Base-by-base conservation (phyloP, 495 filamentous ascomycete species). In the Penicillium cataractarum region DNA sequence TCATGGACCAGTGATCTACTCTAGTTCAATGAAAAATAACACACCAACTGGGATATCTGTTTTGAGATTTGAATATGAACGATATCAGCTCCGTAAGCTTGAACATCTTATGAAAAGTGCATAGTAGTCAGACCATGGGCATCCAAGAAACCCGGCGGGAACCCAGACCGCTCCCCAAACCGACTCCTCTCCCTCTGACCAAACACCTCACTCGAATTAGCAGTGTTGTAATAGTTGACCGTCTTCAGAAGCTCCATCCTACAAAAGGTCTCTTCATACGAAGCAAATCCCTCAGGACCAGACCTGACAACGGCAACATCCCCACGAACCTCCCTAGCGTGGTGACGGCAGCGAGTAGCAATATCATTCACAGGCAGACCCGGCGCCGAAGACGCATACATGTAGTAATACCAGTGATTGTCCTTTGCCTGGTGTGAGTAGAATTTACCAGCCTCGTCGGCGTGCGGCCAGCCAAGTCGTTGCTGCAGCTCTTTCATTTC, bases 371-470 rank as follows among this genome's bases (percentile, higher is more conserved):
- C 1, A 33, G 49, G 49, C 1, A 42, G 24, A 27, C 13, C 17
- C 0, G 0, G 6, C 4, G 24, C 46, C 46, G 46, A 49, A 27
- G 46, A 49, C 4, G 7, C 10, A 24, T 49, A 49, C 46, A 26
- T 49, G 2, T 60, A 60, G 58, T 60, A 60, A 65, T 73, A 37
- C 63, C 61, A 65, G 3, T 50, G 31, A 50, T 64, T 55, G 3
- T 39, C 52, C 6, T 57, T 39, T 15, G 9, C 21, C 19, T 55
- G 26, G 21, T 69, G 63, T 3, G 55, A 53, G 51, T 69, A 71
- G 57, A 71, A 69, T 40, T 64, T 68, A 4, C 63, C 63, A 1
- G 60, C 56, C 39, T 71, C 63, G 26, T 60, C 1, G 10, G 55
- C 32, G 0, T 13, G 4, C 1, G 57, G 29, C 63, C 58, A 66